phyloP scores from a whole-genome alignment of 768 basidiomycete genomes.

The Gloeopeniophorella convolvens region DNA sequence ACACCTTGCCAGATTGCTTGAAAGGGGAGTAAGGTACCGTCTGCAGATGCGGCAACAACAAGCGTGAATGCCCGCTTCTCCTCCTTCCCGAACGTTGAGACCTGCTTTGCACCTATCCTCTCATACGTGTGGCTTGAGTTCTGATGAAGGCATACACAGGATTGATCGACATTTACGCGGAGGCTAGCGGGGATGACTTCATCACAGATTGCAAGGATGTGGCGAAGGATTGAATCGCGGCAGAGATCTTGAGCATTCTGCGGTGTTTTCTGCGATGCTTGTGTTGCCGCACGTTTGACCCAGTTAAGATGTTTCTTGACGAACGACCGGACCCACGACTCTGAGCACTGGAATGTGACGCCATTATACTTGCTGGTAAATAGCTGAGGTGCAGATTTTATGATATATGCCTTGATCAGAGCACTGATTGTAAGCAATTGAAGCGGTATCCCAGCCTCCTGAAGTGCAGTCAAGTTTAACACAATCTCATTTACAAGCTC shows the following conservation, averaged over 20 bases:
- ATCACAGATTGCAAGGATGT: conserved; percentile 25
- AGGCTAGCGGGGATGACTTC: conserved; percentile 26
- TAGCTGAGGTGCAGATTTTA: conserved; percentile 24
- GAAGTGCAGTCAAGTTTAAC: background rate
- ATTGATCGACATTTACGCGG: conserved; percentile 34
- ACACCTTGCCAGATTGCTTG: conserved; percentile 34
- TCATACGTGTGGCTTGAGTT: conserved; percentile 28
- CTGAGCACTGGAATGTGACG: conserved; percentile 25
- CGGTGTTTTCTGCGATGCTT: conserved; percentile 34
- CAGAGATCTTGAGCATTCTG: conserved; percentile 24
- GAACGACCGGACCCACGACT: conserved; percentile 25
- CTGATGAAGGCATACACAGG: conserved; percentile 26
- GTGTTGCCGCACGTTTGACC: conserved; percentile 26
- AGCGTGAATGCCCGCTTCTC: conserved; percentile 40
- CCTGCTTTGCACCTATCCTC: conserved; percentile 30
- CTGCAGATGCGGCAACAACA: conserved; percentile 27
- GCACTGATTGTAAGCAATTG: conserved; percentile 25
- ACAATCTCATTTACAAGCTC: background rate
- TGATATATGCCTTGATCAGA: conserved; percentile 28
- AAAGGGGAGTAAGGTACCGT: conserved; percentile 31
- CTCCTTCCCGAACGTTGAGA: conserved; percentile 29
- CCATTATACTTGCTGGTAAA: conserved; percentile 27
- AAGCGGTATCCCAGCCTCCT: background rate
- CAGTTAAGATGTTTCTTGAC: conserved; percentile 24
- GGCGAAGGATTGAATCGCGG: conserved; percentile 19